Percentiles rank a stretch among this genome's conserved stretches.
phyloP scores from a whole-genome alignment of 192 early-diverging fungal species.

The Coemansia sp. region DNA sequence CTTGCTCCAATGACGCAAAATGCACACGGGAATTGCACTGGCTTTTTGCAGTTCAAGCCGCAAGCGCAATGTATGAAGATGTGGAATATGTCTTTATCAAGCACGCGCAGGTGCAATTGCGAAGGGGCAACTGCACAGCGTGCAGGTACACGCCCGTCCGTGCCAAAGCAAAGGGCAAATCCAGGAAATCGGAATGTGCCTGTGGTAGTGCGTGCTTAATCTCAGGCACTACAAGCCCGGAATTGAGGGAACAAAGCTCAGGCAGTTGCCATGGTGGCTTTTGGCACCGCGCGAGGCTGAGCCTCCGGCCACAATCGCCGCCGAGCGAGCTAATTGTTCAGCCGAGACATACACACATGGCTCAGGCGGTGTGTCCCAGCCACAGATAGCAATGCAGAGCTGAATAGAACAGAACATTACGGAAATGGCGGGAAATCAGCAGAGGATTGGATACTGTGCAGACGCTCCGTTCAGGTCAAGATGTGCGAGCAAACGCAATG shows the following conservation, averaged over 20 bases:
- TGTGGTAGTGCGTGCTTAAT: neutral
- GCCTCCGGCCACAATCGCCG: conserved; percentile 10
- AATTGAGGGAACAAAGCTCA: conserved; percentile 1
- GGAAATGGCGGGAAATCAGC: neutral
- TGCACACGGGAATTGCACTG: neutral
- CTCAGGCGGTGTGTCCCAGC: neutral
- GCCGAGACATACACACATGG: neutral
- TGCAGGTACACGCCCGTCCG: neutral
- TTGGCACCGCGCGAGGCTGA: neutral
- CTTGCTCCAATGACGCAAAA: neutral
- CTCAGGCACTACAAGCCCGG: neutral
- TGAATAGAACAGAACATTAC: neutral
- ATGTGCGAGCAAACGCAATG: neutral
- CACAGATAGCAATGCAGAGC: neutral
- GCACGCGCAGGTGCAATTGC: neutral
- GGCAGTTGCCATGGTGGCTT: conserved; percentile 10
- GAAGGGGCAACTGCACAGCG: neutral
- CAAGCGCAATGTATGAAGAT: neutral
- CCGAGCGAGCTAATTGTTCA: neutral
- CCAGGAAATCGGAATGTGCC: conserved; percentile 38
- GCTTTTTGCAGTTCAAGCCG: neutral
- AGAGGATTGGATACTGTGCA: neutral
- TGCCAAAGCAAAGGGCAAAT: conserved; percentile 14
- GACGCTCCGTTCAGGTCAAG: neutral
- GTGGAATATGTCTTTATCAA: neutral